A percentile compares a stretch with the other conserved stretches of the same genome.
Conservation (phyloP, 2,329 filamentous ascomycete species). For the Coniochaeta sp. region DNA sequence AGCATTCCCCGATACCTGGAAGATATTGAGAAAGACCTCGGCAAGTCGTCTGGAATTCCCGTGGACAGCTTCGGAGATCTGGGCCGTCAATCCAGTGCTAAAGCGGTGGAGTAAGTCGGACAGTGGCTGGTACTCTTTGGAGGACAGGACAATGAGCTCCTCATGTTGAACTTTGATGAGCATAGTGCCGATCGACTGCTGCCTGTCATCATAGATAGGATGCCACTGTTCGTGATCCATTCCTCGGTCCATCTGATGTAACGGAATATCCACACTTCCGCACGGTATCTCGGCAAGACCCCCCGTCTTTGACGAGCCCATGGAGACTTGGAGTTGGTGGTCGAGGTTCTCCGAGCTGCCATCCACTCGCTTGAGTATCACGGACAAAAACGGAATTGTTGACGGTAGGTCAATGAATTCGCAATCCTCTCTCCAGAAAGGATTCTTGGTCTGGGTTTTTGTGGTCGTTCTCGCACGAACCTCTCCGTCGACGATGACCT, state of each 20-base stretch:
- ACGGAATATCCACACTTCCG: constrained; percentile 72
- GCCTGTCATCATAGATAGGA: constrained; percentile 67
- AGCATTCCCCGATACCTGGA: constrained; percentile 80
- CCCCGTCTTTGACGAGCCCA: constrained; percentile 32
- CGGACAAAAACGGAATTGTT: constrained; percentile 58
- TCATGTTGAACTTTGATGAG: constrained; percentile 77
- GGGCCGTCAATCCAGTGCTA: constrained; percentile 71
- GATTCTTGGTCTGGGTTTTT: constrained; percentile 62
- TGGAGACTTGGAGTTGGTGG: constrained; percentile 34
- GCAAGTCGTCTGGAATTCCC: constrained; percentile 72
- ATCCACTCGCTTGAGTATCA: constrained; percentile 63
- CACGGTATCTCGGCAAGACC: constrained; percentile 45
- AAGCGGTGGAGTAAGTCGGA: constrained; percentile 82
- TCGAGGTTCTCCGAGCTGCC: constrained; percentile 37
- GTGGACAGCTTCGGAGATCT: constrained; percentile 74
- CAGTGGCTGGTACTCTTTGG: constrained; percentile 75
- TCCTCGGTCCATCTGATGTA: constrained; percentile 70
- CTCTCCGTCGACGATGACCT: constrained; percentile 74
- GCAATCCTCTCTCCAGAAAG: constrained; percentile 78
- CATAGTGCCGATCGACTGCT: constrained; percentile 74
- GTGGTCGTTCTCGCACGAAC: constrained; percentile 68
- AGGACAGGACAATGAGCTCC: constrained; percentile 82
- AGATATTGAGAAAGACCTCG: constrained; percentile 87
- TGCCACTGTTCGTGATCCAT: constrained; percentile 86
- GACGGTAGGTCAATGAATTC: constrained; percentile 69